Percentiles rank a stretch among this genome's conserved stretches.
These are phyloP conservation scores for Metschnikowia baotianmanensis DNA, from an alignment of 805 yeast genomes.

Conservation along the genomic window DNA sequence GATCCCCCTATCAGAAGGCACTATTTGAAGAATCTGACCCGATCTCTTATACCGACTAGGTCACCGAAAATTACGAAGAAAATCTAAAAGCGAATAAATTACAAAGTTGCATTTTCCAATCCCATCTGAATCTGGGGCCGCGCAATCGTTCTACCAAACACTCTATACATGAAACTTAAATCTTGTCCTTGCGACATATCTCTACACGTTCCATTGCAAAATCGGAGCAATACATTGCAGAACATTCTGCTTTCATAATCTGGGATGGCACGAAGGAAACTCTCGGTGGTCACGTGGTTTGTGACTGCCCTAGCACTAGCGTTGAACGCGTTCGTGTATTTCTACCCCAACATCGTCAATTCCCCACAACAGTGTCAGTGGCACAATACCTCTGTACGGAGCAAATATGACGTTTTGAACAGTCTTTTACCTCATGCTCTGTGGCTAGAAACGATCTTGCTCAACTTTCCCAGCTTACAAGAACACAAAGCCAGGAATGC, in stretches of 20 bases:
- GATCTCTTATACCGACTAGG: too few relatives aligned
- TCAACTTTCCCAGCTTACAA: slow-evolving; percentile 24
- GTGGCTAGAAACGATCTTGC: slow-evolving; percentile 19
- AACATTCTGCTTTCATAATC: background rate
- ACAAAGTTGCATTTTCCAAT: too few relatives aligned
- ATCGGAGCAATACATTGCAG: background rate
- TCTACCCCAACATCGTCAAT: slow-evolving; percentile 64
- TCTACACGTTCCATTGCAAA: too few relatives aligned
- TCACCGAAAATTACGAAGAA: too few relatives aligned
- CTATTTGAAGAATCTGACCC: too few relatives aligned
- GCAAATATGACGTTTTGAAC: slow-evolving; percentile 16
- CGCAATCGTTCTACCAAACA: too few relatives aligned
- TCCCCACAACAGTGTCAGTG: slow-evolving; percentile 58
- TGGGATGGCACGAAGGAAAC: slow-evolving; percentile 7
- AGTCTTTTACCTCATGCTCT: slow-evolving; percentile 10
- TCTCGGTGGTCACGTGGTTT: slow-evolving; percentile 19
- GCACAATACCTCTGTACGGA: slow-evolving; percentile 31
- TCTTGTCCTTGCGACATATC: too few relatives aligned
- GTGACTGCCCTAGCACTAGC: slow-evolving; percentile 40
- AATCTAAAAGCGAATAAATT: too few relatives aligned
- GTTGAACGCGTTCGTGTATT: slow-evolving; percentile 64
- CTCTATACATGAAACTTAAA: too few relatives aligned
- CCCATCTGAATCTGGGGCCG: too few relatives aligned
- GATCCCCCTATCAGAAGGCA: too few relatives aligned
- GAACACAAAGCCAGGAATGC: slow-evolving; percentile 9